A percentile compares a stretch with the other conserved stretches of the same genome.
phyloP scores from a whole-genome alignment of 805 yeast genomes.

The Zygosaccharomyces kombuchaensis region DNA sequence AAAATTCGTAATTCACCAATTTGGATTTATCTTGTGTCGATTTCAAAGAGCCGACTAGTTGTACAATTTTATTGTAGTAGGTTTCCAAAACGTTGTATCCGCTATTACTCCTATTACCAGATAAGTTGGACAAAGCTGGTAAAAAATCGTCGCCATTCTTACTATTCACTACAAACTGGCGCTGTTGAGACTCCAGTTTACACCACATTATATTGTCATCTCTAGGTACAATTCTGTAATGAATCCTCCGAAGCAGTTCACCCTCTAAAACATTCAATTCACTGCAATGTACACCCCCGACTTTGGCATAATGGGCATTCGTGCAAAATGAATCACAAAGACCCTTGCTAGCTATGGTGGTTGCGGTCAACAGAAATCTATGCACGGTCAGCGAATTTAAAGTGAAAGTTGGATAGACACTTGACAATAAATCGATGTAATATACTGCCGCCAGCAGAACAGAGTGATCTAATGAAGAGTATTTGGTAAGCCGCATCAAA shows the following conservation, averaged over 20 bases:
- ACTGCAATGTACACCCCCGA: constrained; percentile 83
- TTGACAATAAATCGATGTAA: constrained; percentile 79
- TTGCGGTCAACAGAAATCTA: constrained; percentile 82
- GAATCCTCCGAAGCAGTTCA: constrained; percentile 76
- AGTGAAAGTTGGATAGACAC: constrained; percentile 73
- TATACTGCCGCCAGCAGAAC: constrained; percentile 79
- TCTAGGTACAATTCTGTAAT: constrained; percentile 69
- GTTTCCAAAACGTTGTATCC: constrained; percentile 42
- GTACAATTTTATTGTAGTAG: constrained; percentile 48
- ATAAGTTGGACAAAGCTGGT: neutral
- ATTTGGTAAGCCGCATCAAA: constrained; percentile 69
- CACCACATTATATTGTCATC: constrained; percentile 39
- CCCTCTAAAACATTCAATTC: constrained; percentile 85
- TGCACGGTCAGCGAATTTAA: constrained; percentile 91
- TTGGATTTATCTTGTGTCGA: constrained; percentile 28
- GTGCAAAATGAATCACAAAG: constrained; percentile 92
- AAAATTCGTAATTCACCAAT: constrained; percentile 22
- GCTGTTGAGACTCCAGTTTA: constrained; percentile 30
- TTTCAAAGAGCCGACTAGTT: constrained; percentile 42
- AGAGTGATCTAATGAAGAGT: constrained; percentile 80
- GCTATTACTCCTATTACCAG: constrained; percentile 6
- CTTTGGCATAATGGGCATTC: constrained; percentile 89
- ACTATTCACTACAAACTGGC: constrained; percentile 16
- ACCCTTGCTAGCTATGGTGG: constrained; percentile 86
- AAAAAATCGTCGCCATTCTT: constrained; percentile 15